Evolutionary conservation across 768 basidiomycete species (phyloP), one percentile per base, ranked within the genome.

Genomic region (Pisolithus marmoratus): DNA sequence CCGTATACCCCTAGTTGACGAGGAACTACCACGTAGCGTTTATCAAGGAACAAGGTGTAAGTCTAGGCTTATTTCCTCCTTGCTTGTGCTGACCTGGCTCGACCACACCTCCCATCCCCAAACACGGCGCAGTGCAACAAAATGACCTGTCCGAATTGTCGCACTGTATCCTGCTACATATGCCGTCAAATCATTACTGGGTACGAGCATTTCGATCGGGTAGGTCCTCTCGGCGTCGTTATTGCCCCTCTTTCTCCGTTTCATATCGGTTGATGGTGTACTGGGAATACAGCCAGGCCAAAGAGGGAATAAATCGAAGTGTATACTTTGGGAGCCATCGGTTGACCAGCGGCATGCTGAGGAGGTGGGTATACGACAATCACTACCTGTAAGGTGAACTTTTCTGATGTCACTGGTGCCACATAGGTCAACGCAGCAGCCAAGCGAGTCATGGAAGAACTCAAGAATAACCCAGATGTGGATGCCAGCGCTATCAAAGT

Each of bases 131-230:
- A 90, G 85, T 95, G 94, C 71, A 95, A 95, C 78, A 95, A 95
- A 66, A 94, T 96, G 84, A 77, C 73, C 1, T 91, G 90, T 59
- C 80, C 84, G 1, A 70, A 84, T 53, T 95, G 94, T 61, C 55
- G 43, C 2, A 83, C 89, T 0, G 34, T 88, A 38, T 91, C 86
- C 0, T 96, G 94, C 67, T 94, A 96, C 61, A 72, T 91, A 23
- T 95, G 94, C 63, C 78, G 89, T 26, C 58, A 87, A 60, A 59
- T 84, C 31, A 87, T 94, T 38, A 69, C 29, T 0, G 87, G 88
- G 1, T 91, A 92, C 59, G 84, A 89, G 0, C 90, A 93, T 61
- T 92, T 91, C 62, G 65, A 75, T 44, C 70, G 79, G 46, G 79
- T 79, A 61, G 29, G 74, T 63, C 34, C 34, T 14, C 15, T 14